Conservation (phyloP, 2,329 filamentous ascomycete species). For the Diaporthe citri region DNA sequence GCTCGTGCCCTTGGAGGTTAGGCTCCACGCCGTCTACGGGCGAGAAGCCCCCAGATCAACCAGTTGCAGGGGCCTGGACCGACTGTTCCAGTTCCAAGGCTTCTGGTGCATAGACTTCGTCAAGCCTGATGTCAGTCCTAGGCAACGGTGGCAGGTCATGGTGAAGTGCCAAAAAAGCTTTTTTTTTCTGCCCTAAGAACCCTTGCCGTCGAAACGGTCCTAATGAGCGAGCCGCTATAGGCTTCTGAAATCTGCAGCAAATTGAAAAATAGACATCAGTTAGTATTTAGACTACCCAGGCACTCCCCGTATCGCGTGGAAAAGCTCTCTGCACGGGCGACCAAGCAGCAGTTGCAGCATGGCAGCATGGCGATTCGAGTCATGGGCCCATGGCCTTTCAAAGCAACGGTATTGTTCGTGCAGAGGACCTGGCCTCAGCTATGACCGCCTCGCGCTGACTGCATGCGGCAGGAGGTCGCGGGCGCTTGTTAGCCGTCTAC, state of each 20-base stretch:
- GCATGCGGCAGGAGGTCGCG: slow-evolving; percentile 26
- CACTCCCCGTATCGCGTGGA: background rate
- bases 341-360: background rate
- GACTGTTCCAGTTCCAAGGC: slow-evolving; percentile 10
- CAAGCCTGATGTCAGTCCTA: slow-evolving; percentile 26
- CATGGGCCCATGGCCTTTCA: slow-evolving; percentile 18
- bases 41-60: background rate
- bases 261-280: slow-evolving; percentile 1
- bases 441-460: slow-evolving; percentile 30
- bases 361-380: slow-evolving; percentile 18
- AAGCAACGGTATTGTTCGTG: slow-evolving; percentile 5
- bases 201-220: slow-evolving; percentile 10
- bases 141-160: background rate
- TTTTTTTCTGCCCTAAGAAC: background rate
- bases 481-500: slow-evolving; percentile 14
- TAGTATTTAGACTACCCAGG: background rate
- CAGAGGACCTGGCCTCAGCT: slow-evolving; percentile 19
- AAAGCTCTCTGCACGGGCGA: slow-evolving; percentile 12
- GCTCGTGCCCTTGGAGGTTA: background rate
- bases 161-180: slow-evolving; percentile 19
- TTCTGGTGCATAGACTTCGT: slow-evolving; percentile 14
- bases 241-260: slow-evolving; percentile 3
- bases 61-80: slow-evolving; percentile 13
- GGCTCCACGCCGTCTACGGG: slow-evolving; percentile 13
- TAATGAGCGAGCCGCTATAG: slow-evolving; percentile 12